Evolutionary conservation across 441 rosid species (phyloP), one percentile per base, ranked within the genome.

Genomic region (Syzygium malaccense): DNA sequence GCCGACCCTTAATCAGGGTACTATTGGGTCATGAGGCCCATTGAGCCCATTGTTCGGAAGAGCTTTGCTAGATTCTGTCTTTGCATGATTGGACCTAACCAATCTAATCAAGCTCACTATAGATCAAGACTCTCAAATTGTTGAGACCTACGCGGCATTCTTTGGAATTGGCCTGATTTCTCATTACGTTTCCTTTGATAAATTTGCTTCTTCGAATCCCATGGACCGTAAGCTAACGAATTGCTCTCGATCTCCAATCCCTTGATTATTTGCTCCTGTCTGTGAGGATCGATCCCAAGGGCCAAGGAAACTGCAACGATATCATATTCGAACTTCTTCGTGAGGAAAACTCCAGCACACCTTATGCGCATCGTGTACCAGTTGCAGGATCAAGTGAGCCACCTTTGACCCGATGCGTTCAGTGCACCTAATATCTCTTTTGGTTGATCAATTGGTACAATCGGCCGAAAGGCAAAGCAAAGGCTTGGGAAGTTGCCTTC

Each of bases 241-340:
- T 75, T 41, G 10, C 83, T 71, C 5, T 71, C 4, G 3, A 37
- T 37, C 83, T 37, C n/a, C 9, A 13, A 41, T 14, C 5, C 3
- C 7, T 41, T 41, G 26, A 23, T 1, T 75, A 14, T 37, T 10
- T 68, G 8, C 15, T 33, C 45, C 14, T 68, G 0, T 68, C 33
- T 9, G 48, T 68, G 20, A 68, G 8, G 23, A 9, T 3, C 45
- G 0, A 68, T 68, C 15, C 14, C 28, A 1, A 75, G 18, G 48
- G 3, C 3, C 1, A 11, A 71, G 14, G 26, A 71, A 1, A 37
- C 17, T 37, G 0, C 7, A 37, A 4, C 5, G 1, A 37, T 37
- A 75, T 75, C 6, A 41, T 14, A 41, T 41, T 25, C 18, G 23
- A 45, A 75, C 41, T 23, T 75, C 11, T 13, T 23, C 3, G 0